Evolutionary conservation across 1,284 basidiomycete genomes (phyloP).

Genomic region (Phellopilus nigrolimitatus): DNA sequence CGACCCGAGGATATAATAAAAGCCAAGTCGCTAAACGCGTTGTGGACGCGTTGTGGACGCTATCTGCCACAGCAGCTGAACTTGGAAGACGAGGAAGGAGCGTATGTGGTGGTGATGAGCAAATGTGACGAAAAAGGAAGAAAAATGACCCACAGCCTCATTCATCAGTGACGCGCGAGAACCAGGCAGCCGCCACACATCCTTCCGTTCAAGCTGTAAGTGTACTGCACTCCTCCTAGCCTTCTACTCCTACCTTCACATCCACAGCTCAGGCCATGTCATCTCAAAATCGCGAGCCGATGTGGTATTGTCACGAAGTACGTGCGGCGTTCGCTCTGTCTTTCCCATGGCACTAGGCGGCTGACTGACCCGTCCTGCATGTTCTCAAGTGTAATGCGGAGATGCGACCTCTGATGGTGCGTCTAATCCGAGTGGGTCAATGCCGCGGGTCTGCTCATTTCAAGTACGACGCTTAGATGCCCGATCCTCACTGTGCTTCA

Average conservation of each 20-base stretch:
- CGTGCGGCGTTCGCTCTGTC: conserved; percentile 21
- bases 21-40: neutral
- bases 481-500: conserved; percentile 70
- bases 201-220: neutral
- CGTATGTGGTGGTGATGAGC: too few relatives aligned
- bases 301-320: conserved; percentile 79
- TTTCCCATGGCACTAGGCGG: conserved; percentile 2
- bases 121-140: neutral
- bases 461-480: conserved; percentile 41
- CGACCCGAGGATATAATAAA: neutral
- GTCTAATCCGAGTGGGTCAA: conserved; percentile 25
- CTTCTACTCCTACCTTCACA: neutral
- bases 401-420: conserved; percentile 76
- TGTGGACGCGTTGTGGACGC: neutral
- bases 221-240: too few relatives aligned
- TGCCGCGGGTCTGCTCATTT: neutral
- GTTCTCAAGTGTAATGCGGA: conserved; percentile 63
- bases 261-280: conserved; percentile 42
- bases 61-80: too few relatives aligned
- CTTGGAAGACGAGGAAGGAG: too few relatives aligned
- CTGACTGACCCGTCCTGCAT: conserved; percentile 11
- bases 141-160: neutral
- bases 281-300: conserved; percentile 45
- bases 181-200: neutral
- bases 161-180: neutral